Percentiles rank a stretch among this genome's conserved stretches.
These are phyloP conservation scores for Dactylellina sp. DNA, from an alignment of 2,329 filamentous ascomycete species.

Conservation along the genomic window DNA sequence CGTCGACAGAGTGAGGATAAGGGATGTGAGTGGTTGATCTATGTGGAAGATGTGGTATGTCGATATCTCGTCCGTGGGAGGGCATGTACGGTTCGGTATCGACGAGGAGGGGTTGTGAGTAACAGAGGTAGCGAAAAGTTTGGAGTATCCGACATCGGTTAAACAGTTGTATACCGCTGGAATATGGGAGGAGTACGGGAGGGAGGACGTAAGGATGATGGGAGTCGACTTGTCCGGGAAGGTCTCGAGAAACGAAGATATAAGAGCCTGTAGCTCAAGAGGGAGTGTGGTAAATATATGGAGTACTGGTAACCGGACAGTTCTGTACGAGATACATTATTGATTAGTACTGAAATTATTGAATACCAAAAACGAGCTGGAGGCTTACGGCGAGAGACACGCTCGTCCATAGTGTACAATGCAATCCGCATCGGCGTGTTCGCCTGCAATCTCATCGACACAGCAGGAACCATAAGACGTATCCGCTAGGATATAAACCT, in stretches of 20 bases:
- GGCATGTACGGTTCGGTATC: slow-evolving; percentile 85
- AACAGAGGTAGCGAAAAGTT: slow-evolving; percentile 77
- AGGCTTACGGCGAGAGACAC: slow-evolving; percentile 87
- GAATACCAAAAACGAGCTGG: slow-evolving; percentile 53
- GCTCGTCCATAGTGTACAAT: slow-evolving; percentile 94
- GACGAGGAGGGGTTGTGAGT: slow-evolving; percentile 80
- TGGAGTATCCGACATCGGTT: slow-evolving; percentile 73
- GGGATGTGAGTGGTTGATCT: slow-evolving; percentile 79
- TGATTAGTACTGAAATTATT: neutral
- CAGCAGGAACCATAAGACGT: slow-evolving; percentile 98
- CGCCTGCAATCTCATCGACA: slow-evolving; percentile 94
- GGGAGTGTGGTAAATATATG: slow-evolving; percentile 72
- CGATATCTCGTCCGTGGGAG: slow-evolving; percentile 60
- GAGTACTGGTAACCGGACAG: slow-evolving; percentile 59
- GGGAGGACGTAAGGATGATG: slow-evolving; percentile 86
- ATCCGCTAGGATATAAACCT: slow-evolving; percentile 86
- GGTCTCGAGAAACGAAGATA: slow-evolving; percentile 74
- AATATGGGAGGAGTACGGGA: slow-evolving; percentile 85
- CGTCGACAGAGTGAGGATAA: slow-evolving; percentile 87
- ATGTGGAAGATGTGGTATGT: slow-evolving; percentile 78
- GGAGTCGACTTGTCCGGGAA: slow-evolving; percentile 75
- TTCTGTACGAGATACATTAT: slow-evolving; percentile 36
- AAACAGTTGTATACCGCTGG: slow-evolving; percentile 70
- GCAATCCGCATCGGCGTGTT: slow-evolving; percentile 89
- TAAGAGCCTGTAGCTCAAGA: slow-evolving; percentile 73